Evolutionary conservation across 192 early-diverging fungal species (phyloP).

Genomic region (Jimgerdemannia lactiflua): DNA sequence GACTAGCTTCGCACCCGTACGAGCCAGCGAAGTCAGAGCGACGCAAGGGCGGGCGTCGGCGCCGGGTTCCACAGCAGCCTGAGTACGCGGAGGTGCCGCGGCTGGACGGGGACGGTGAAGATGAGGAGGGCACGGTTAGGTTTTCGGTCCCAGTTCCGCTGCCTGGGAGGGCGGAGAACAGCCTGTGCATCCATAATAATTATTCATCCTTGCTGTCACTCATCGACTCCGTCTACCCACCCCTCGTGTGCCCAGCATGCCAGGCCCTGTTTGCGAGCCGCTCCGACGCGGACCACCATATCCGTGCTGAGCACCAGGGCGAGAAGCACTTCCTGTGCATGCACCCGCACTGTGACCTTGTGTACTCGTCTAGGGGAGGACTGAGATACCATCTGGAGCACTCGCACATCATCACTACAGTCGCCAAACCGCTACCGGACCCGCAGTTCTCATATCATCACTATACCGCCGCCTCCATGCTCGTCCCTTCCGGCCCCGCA

Average conservation of each 20-base stretch:
- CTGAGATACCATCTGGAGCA: conserved; percentile 27
- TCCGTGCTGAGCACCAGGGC: conserved; percentile 11
- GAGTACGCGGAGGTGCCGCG: background rate
- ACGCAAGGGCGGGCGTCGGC: background rate
- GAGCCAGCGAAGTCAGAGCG: background rate
- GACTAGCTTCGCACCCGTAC: background rate
- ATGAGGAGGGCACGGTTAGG: background rate
- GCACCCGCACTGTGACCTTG: conserved; percentile 24
- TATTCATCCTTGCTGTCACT: conserved; percentile 23
- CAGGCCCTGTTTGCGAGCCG: conserved; percentile 5
- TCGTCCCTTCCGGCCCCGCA: background rate
- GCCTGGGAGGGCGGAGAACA: background rate
- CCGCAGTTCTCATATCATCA: conserved; percentile 1
- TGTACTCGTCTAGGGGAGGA: conserved; percentile 17
- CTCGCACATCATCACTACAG: conserved; percentile 13
- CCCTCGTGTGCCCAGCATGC: conserved; percentile 21
- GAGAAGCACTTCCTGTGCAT: conserved; percentile 23
- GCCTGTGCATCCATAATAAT: conserved; percentile 8
- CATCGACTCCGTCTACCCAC: conserved; percentile 32
- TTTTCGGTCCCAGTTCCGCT: background rate
- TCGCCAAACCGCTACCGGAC: background rate
- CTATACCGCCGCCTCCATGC: conserved; percentile 1
- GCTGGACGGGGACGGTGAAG: background rate
- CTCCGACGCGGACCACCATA: conserved; percentile 13
- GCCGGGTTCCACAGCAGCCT: background rate